A percentile compares a stretch with the other conserved stretches of the same genome.
Evolutionary conservation across 441 rosid genomes (phyloP).

Genomic region (Euphorbia corollata): DNA sequence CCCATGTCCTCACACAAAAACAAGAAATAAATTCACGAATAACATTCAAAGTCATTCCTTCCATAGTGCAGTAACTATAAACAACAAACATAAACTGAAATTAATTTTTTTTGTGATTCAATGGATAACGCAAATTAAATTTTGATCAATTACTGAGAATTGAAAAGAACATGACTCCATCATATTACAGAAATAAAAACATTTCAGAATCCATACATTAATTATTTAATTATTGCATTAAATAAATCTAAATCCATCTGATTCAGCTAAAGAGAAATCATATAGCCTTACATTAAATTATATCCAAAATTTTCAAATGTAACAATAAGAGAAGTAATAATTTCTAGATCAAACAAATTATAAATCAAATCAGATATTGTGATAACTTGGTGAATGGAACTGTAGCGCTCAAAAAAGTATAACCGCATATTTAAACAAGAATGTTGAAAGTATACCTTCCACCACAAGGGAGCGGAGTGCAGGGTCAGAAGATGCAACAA

Average conservation of each 20-base stretch:
- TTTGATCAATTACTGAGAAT: background rate
- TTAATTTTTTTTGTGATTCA: too few species aligned
- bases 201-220: too few species aligned
- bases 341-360: background rate
- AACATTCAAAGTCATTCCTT: background rate
- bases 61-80: background rate
- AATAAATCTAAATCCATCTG: background rate
- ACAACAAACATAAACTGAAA: background rate
- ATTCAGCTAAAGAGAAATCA: background rate
- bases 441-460: constrained; percentile 49
- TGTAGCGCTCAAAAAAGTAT: background rate
- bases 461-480: constrained; percentile 69
- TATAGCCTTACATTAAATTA: background rate
- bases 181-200: too few species aligned
- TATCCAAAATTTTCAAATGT: background rate
- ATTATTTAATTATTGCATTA: background rate
- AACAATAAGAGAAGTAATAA: background rate
- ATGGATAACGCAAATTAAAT: background rate
- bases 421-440: background rate
- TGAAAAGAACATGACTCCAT: background rate
- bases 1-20: background rate
- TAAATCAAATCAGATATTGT: background rate
- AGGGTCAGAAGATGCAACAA: constrained; percentile 42
- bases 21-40: background rate
- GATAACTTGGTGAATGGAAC: background rate